Percentiles rank a stretch among this genome's conserved stretches.
Evolutionary conservation across 164 flowering plant species (phyloP).

Genomic region (Warburgia ugandensis): DNA sequence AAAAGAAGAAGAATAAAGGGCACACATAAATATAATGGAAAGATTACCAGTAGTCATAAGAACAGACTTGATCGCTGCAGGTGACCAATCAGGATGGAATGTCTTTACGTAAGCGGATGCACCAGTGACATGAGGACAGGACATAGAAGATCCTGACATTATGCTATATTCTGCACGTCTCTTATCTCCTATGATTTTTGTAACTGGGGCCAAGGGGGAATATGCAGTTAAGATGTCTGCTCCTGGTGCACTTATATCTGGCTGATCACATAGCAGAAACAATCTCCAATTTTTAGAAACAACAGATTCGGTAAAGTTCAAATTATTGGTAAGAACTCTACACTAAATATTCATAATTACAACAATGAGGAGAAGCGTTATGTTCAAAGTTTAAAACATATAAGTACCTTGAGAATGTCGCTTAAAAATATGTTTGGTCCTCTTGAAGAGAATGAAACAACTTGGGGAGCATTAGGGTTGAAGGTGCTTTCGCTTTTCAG

Average conservation of each 20-base stretch:
- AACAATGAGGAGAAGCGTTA: too few relatives aligned
- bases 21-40: too few relatives aligned
- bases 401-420: conserved; percentile 30
- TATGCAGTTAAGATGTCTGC: conserved; percentile 49
- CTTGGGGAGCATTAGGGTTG: conserved; percentile 12
- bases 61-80: conserved; percentile 44
- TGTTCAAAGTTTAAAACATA: too few relatives aligned
- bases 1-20: too few relatives aligned
- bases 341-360: background rate
- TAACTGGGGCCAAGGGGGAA: conserved; percentile 22
- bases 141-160: conserved; percentile 41
- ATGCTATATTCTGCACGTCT: conserved; percentile 31
- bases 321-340: background rate
- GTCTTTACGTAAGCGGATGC: conserved; percentile 43
- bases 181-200: conserved; percentile 14
- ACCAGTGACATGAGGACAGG: conserved; percentile 47
- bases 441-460: conserved; percentile 30
- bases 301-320: background rate
- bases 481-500: background rate
- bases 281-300: too few relatives aligned
- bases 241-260: conserved; percentile 62
- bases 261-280: too few relatives aligned
- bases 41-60: conserved; percentile 45
- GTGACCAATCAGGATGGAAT: conserved; percentile 47
- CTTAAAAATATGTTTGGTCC: conserved; percentile 22